Base-by-base conservation (phyloP, 2,329 filamentous ascomycete species). In the Epichloe typhina region DNA sequence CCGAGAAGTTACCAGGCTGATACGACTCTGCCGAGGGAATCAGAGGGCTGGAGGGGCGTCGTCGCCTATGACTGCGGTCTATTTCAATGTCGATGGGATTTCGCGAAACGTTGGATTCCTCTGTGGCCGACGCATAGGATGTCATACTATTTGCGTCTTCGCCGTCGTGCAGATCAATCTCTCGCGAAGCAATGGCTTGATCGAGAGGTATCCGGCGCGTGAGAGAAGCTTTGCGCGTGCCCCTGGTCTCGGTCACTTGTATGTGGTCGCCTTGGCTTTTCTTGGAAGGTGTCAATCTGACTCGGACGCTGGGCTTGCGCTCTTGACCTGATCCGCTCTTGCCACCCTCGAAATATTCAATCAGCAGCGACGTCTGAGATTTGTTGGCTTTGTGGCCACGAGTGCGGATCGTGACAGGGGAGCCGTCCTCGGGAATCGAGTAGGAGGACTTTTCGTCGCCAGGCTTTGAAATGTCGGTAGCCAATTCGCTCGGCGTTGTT, bases 1-100 rank as follows among this genome's bases (percentile, higher is more conserved):
- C 91, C 3, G 91, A 96, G 47, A 82, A 73, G 57, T 80, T 80
- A 12, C 79, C 75, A 36, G 80, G 76, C 46, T 82, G 70, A 63
- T 85, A 89, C 49, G 66, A 80, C 62, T 69, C 77, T 19, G 66
- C 66, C 60, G 68, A 83, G 59, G 73, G 80, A 54, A 79, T 83
- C 62, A 77, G 77, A 66, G 69, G 91, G 56, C 75, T 95, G 68
- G 78, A 86, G 73, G 72, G 75, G 54, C 75, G 76, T 65, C 75
- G 82, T 63, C 75, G 72, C 56, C 73, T 71, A 51, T 69, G 69
- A 56, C 74, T 71, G 47, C 79, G 76, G 60, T 90, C 77, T 55
- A 97, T 87, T 65, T 96, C 91, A 54, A 96, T 86, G 64, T 96
- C 89, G 56, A 96, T 83, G 38, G 89, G 89, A 49, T 86, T 83